Evolutionary conservation across 106 monocot genomes (phyloP).

Genomic region (Chionographis japonica): DNA sequence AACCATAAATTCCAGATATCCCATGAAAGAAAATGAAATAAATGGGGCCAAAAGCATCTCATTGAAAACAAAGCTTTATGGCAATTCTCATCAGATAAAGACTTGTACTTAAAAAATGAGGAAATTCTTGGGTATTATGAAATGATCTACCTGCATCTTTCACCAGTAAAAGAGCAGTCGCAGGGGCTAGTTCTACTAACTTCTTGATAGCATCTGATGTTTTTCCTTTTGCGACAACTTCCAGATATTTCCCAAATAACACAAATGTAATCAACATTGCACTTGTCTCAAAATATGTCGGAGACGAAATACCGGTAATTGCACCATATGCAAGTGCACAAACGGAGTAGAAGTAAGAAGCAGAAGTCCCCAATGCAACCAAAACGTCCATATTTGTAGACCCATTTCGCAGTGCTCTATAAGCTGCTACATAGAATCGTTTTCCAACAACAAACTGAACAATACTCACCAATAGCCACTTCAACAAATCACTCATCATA

Average conservation of each 20-base stretch:
- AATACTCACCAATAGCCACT: slow-evolving; percentile 60
- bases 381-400: slow-evolving; percentile 99
- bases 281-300: slow-evolving; percentile 96
- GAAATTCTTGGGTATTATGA: too few relatives aligned
- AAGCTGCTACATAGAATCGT: slow-evolving; percentile 89
- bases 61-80: too few relatives aligned
- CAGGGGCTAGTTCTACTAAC: slow-evolving; percentile 87
- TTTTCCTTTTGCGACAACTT: slow-evolving; percentile 92
- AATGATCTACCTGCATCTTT: slow-evolving; percentile 60
- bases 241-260: slow-evolving; percentile 90
- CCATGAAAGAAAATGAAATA: too few relatives aligned
- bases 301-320: slow-evolving; percentile 61
- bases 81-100: too few relatives aligned
- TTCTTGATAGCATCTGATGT: slow-evolving; percentile 97
- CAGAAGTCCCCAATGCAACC: slow-evolving; percentile 85
- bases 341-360: slow-evolving; percentile 90
- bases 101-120: too few relatives aligned
- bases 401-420: slow-evolving; percentile 76
- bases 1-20: too few relatives aligned
- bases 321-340: slow-evolving; percentile 79
- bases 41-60: too few relatives aligned
- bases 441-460: slow-evolving; percentile 91
- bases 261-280: slow-evolving; percentile 99
- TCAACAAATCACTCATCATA: slow-evolving; percentile 53
- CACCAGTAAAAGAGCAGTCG: slow-evolving; percentile 73